Evolutionary conservation across 768 basidiomycete species (phyloP), one percentile per base, ranked within the genome.

Genomic region (Mycena epipterygia): DNA sequence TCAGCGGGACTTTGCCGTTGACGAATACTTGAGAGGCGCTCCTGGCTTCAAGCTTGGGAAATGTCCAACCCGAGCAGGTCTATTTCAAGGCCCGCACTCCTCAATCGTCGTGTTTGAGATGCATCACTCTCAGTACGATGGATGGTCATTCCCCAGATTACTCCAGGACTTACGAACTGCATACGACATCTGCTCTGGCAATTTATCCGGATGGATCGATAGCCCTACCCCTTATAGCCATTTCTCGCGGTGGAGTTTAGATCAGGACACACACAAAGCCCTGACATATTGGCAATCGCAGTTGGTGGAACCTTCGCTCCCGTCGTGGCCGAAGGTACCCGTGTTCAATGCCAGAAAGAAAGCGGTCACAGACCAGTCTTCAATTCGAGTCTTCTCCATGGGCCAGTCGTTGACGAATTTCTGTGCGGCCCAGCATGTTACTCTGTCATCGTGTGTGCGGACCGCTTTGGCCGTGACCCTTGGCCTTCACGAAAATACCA

Each of bases 361-460:
- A 52, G 61, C 61, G 17, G 49, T 51, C 7, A 63, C 61, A 9
- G 49, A 63, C 61, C 49, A 63, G 37, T 52, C 48, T n/a, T 52
- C 61, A 3, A n/a, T 32, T 12, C 1, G 25, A 27, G 27, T 52
- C 2, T 63, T 51, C 23, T 49, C 35, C 29, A 39, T 52, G 27
- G 61, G 61, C 16, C 33, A 29, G 23, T 27, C 21, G 29, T 29
- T 63, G 35, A 21, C 35, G 37, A 37, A 52, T n/a, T 63, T 63
- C 29, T 63, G 61, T 19, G 35, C 25, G 7, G 49, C 37, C 41
- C 48, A 30, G 61, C 61, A 37, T n/a, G 37, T 63, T 21, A 51
- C 61, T 19, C 23, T 63, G 21, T 63, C 61, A 2, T 63, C 61
- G 27, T 37, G 32, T 11, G 61, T 63, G 27, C 61, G 61, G 1